Evolutionary conservation across 768 basidiomycete genomes (phyloP), one percentile per base, ranked within the genome.

Genomic region (Kwoniella mangroviensis): DNA sequence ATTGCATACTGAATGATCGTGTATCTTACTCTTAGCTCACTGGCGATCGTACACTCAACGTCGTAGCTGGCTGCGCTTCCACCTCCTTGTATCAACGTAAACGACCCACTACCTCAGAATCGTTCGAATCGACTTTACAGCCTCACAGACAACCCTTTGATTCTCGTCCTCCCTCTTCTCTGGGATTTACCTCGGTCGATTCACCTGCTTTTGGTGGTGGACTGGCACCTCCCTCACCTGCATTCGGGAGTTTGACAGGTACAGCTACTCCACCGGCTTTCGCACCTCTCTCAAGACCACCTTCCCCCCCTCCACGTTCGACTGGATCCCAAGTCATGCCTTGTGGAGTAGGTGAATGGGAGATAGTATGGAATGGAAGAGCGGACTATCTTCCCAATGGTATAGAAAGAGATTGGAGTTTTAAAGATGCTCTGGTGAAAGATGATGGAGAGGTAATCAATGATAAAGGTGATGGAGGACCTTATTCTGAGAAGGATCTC

Each of bases 391-490:
- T 84, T n/a, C 70, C 73, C 1, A 80, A 82, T 26, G 83, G 83
- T 5, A 64, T 83, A 13, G 83, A 84, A 72, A 61, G 83, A 49
- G 73, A 84, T 70, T 84, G 83, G 83, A 73, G 73, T 43, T 81
- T 82, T 67, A 54, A 61, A n/a, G 81, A 83, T 61, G 79, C 74
- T 22, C 73, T 80, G 4, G 51, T 82, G 13, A 72, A 69, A 4
- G 74, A 78, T 21, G 56, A 69, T 45, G 82, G 83, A 22, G 79
- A 82, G 52, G 81, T 84, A 17, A 74, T 84, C 62, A 53, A 78
- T 77, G 82, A 83, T 67, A 72, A 73, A 7, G 83, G 83, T 6
- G 81, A 79, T 67, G 73, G 69, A 1, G 28, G 57, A n/a, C 72
- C 73, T 13, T 71, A 76, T 64, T 52, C 69, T 13, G 60, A 72